Conservation (phyloP, 148 eudicot genomes). For the Fagopyrum tataricum region DNA sequence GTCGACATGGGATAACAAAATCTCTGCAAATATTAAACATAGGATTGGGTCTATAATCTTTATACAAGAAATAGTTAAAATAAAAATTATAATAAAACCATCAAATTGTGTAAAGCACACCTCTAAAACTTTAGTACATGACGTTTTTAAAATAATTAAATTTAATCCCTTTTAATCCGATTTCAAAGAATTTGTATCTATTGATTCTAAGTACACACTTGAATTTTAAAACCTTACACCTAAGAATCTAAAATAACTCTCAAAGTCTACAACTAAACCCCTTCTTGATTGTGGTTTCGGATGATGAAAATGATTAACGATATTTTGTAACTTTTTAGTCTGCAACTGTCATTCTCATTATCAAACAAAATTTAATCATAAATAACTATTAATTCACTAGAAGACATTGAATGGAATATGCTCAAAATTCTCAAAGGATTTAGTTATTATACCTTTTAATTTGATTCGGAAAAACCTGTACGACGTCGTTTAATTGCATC, state of each 20-base stretch:
- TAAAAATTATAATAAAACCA: no score
- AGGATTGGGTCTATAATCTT: no score
- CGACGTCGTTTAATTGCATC: slow-evolving; percentile 18
- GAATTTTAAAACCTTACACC: no score
- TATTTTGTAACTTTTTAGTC: not conserved
- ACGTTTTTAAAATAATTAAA: no score
- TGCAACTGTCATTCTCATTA: not conserved
- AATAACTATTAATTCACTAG: slow-evolving; percentile 5
- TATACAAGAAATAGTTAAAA: no score
- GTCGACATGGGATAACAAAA: no score
- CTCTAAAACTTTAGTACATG: no score
- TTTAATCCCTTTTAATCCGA: no score
- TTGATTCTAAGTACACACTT: not conserved
- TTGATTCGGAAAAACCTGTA: not conserved
- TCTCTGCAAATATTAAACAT: no score
- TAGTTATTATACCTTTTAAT: not conserved
- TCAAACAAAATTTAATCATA: not conserved
- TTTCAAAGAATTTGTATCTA: not conserved
- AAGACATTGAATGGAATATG: slow-evolving; percentile 6
- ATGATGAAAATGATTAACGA: not conserved
- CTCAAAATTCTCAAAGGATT: not conserved
- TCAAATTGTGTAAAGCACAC: no score
- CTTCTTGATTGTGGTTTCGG: not conserved
- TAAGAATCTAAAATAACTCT: no score
- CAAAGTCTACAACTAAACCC: no score